Percentiles rank a stretch among this genome's conserved stretches.
Evolutionary conservation across 2,329 filamentous ascomycete species (phyloP).

Genomic region (Cyphellophora europaea): DNA sequence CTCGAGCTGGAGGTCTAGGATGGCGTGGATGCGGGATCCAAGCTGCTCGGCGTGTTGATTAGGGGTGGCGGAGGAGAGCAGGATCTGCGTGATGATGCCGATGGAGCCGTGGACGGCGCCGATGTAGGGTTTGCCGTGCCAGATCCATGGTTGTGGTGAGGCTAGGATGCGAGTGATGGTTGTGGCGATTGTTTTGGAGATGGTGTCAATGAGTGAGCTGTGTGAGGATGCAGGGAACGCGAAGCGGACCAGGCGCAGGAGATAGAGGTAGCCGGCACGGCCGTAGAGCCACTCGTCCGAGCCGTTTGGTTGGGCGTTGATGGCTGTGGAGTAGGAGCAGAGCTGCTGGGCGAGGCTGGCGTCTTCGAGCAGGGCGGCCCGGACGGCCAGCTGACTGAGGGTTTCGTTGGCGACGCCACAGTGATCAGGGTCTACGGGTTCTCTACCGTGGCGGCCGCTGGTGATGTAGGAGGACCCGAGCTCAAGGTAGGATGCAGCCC

Average conservation of each 20-base stretch:
- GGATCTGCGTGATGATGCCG: slow-evolving; percentile 61
- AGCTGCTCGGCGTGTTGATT: slow-evolving; percentile 35
- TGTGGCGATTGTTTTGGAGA: slow-evolving; percentile 44
- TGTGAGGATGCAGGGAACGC: background rate
- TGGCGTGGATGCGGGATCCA: slow-evolving; percentile 40
- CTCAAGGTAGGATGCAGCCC: slow-evolving; percentile 37
- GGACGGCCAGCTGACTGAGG: slow-evolving; percentile 38
- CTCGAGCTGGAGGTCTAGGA: slow-evolving; percentile 51
- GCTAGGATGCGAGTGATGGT: slow-evolving; percentile 53
- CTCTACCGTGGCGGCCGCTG: background rate
- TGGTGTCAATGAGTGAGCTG: slow-evolving; percentile 11
- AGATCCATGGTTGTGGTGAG: slow-evolving; percentile 50
- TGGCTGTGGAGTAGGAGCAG: slow-evolving; percentile 7
- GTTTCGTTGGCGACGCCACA: slow-evolving; percentile 45
- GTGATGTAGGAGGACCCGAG: slow-evolving; percentile 5
- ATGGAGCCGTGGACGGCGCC: slow-evolving; percentile 61
- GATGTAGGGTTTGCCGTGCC: slow-evolving; percentile 53
- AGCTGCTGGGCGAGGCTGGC: slow-evolving; percentile 30
- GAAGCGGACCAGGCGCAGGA: slow-evolving; percentile 48
- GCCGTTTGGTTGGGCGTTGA: slow-evolving; percentile 26
- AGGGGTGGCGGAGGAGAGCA: slow-evolving; percentile 28
- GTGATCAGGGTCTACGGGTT: slow-evolving; percentile 29
- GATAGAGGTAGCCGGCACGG: slow-evolving; percentile 57
- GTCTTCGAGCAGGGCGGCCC: slow-evolving; percentile 34
- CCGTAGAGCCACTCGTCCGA: slow-evolving; percentile 59